phyloP scores from a whole-genome alignment of 306 rosid species.

The Vicia faba region DNA sequence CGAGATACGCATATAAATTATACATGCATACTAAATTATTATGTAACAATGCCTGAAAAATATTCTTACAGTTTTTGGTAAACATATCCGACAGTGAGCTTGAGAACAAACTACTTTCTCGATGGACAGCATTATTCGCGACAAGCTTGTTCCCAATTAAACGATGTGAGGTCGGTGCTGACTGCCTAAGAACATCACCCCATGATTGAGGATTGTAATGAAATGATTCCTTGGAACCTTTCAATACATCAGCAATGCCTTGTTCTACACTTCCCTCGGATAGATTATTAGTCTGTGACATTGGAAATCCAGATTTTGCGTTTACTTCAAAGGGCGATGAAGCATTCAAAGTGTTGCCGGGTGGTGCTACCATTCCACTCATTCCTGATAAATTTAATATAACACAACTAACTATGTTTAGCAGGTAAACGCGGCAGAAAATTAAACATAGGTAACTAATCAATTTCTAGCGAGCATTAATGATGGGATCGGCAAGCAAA shows the following conservation, averaged over 20 bases:
- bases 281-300: slow-evolving; percentile 43
- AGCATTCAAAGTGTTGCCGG: slow-evolving; percentile 51
- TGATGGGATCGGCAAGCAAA: slow-evolving; percentile 24
- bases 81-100: slow-evolving; percentile 75
- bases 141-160: slow-evolving; percentile 52
- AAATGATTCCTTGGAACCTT: slow-evolving; percentile 48
- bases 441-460: too few relatives aligned
- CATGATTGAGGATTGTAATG: slow-evolving; percentile 49
- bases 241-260: slow-evolving; percentile 41
- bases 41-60: slow-evolving; percentile 24
- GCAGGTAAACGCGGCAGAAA: neutral
- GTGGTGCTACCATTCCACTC: slow-evolving; percentile 43
- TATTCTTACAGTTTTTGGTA: slow-evolving; percentile 64
- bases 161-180: slow-evolving; percentile 57
- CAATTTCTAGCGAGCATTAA: neutral
- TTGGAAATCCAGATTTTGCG: slow-evolving; percentile 47
- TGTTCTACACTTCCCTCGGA: slow-evolving; percentile 44
- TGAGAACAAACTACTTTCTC: slow-evolving; percentile 72
- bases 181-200: slow-evolving; percentile 48
- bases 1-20: slow-evolving; percentile 18
- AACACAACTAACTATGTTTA: slow-evolving; percentile 28
- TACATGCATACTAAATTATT: too few relatives aligned
- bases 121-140: slow-evolving; percentile 42
- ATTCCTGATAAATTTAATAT: slow-evolving; percentile 46
- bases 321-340: slow-evolving; percentile 42